Base-by-base conservation (phyloP, 1,284 basidiomycete genomes). In the Malassezia nana region DNA sequence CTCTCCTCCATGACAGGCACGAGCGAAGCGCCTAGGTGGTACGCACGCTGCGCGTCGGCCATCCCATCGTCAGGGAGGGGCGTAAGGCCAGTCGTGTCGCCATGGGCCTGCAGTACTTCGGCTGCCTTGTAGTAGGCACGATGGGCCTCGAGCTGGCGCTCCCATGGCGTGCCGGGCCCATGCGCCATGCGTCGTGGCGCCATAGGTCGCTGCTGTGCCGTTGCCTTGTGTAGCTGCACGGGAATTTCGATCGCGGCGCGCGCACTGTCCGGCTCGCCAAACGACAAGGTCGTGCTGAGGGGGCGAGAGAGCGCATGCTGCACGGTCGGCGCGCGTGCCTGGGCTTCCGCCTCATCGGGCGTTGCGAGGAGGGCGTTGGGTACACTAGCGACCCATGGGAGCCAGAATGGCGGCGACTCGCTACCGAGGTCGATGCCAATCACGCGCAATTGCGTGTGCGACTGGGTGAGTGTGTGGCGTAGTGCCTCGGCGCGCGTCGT, bases 11-110 rank as follows among this genome's bases (percentile, higher is more conserved):
- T 56, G 3, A 64, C 58, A 2, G 89, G 87, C 1, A 84, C 84
- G 74, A 89, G 89, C 2, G 85, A 87, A 3, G 86, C 83, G 5
- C 92, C 92, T 63, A 95, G 94, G 73, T 89, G 87, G 80, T 86
- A 95, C 0, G 89, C 92, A 58, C 81, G 80, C 18, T 85, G 78
- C 13, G 89, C 81, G 15, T 84, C 78, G 1, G 45, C 52, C 53
- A 89, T 85, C 65, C 83, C 83, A 59, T 85, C 83, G 4, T 86
- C 79, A 4, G 66, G 67, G 9, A 71, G 52, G 10, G 67, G 62
- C 28, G 83, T 71, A 42, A 76, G 77, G 12, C 68, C 66, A 2
- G 47, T 47, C 9, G 47, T 28, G 15, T 66, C 63, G 24, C 64
- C 74, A 9, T 74, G 74, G 50, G 74, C 75, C 75, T 72, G 49